Base-by-base conservation (phyloP, 352 stramenopile species). In the Phytophthora cactorum region DNA sequence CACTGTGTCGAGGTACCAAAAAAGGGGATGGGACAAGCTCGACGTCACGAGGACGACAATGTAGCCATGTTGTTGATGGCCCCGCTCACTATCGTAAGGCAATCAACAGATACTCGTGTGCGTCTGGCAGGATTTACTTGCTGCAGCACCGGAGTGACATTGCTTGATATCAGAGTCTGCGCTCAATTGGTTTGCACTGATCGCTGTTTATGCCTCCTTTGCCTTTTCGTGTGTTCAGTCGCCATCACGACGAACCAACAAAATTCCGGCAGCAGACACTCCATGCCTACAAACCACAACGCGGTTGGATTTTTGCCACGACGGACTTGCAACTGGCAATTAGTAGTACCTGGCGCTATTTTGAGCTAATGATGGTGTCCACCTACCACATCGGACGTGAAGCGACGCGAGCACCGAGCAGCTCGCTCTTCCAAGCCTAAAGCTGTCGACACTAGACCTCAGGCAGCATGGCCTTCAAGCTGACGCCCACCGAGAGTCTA, bases 401-500 rank as follows among this genome's bases (percentile, higher is more conserved):
- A 70, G 55, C 59, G 60, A 68, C 59, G 55, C 65, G 29, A 72
- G 11, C 10, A 17, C n/a, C 29, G 2, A 29, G 4, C 2, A 15
- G 2, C n/a, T n/a, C 44, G 34, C 27, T 14, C 46, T 15, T 36
- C 9, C 22, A 22, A 22, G 22, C 22, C 22, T 22, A 22, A 22
- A 22, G 32, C 32, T 38, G 17, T 56, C n/a, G 14, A 43, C 22
- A 11, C 8, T 28, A 28, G 5, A 52, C 27, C 25, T 25, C 38
- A 39, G 70, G 52, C 58, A 58, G 38, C 43, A 77, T 79, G 67
- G 57, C 75, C 44, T 84, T 81, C 76, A 91, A 91, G 59, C 71
- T 95, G 43, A 87, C 74, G 49, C 62, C 84, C 4, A 88, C 74
- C 10, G 86, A 96, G 75, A 82, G 77, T 9, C 74, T 92, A 5